Conservation (phyloP, 306 rosid species). For the Quercus glauca region DNA sequence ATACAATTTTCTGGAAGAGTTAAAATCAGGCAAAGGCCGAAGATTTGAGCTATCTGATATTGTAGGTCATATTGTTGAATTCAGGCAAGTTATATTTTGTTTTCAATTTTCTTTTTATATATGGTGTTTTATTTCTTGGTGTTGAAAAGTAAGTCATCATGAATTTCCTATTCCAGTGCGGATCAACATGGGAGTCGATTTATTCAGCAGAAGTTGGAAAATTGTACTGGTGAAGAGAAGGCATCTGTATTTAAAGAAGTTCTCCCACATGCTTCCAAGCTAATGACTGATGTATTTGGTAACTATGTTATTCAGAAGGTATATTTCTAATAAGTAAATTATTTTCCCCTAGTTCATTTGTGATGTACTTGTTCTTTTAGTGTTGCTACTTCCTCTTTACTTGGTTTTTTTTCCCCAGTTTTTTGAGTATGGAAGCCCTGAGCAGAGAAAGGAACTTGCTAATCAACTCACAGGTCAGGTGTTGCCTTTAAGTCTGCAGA, state of each 20-base stretch:
- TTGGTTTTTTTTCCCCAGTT: conserved; percentile 23
- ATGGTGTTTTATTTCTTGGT: conserved; percentile 8
- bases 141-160: conserved; percentile 24
- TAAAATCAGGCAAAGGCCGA: conserved; percentile 52
- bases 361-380: neutral
- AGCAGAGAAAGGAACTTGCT: conserved; percentile 30
- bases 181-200: conserved; percentile 64
- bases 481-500: conserved; percentile 53
- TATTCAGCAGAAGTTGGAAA: conserved; percentile 57
- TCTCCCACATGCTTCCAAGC: conserved; percentile 45
- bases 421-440: conserved; percentile 54
- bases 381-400: neutral
- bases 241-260: conserved; percentile 50
- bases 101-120: conserved; percentile 8
- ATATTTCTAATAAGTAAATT: neutral
- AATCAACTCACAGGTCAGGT: conserved; percentile 41
- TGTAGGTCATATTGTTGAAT: conserved; percentile 46
- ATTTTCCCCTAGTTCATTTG: neutral
- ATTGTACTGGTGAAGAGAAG: conserved; percentile 31
- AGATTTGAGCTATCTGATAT: conserved; percentile 60
- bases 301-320: conserved; percentile 58
- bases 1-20: conserved; percentile 51
- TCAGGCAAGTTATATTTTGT: conserved; percentile 39
- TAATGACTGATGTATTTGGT: conserved; percentile 59
- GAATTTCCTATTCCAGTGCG: conserved; percentile 32